phyloP scores from a whole-genome alignment of 495 filamentous ascomycete species.

The Annulohypoxylon maeteangense region DNA sequence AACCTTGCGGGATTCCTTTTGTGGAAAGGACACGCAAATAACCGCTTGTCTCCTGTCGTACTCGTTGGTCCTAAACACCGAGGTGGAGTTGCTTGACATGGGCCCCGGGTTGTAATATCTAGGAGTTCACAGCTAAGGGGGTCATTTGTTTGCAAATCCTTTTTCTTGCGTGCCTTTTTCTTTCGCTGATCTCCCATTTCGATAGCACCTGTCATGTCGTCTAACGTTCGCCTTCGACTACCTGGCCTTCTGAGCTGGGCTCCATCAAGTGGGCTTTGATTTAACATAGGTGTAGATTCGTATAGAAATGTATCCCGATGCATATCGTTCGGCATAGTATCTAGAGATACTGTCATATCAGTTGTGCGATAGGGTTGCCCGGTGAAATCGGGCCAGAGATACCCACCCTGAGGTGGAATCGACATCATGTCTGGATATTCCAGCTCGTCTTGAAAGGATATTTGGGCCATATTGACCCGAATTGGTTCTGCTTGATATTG shows the following conservation, averaged over 20 bases:
- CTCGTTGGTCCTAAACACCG: background rate
- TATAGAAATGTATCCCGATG: background rate
- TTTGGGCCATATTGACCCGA: slow-evolving; percentile 18
- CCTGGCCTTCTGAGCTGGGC: background rate
- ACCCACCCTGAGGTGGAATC: slow-evolving; percentile 1
- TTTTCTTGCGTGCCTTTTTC: slow-evolving; percentile 23
- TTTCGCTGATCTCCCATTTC: slow-evolving; percentile 7
- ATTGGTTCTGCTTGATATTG: background rate
- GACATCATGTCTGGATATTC: background rate
- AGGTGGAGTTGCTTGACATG: background rate
- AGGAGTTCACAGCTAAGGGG: background rate
- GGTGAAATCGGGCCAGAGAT: background rate
- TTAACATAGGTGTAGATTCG: background rate
- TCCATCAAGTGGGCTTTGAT: background rate
- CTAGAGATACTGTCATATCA: background rate
- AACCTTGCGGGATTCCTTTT: slow-evolving; percentile 35
- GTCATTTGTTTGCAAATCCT: background rate
- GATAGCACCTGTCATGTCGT: background rate
- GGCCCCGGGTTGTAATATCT: background rate
- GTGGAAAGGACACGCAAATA: slow-evolving; percentile 41
- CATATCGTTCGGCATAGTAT: background rate
- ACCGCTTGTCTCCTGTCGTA: background rate
- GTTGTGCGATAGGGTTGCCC: background rate
- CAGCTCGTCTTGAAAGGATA: background rate
- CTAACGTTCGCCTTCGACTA: slow-evolving; percentile 12